Evolutionary conservation across 352 stramenopile genomes (phyloP).

Genomic region (Phytopythium helicoides): DNA sequence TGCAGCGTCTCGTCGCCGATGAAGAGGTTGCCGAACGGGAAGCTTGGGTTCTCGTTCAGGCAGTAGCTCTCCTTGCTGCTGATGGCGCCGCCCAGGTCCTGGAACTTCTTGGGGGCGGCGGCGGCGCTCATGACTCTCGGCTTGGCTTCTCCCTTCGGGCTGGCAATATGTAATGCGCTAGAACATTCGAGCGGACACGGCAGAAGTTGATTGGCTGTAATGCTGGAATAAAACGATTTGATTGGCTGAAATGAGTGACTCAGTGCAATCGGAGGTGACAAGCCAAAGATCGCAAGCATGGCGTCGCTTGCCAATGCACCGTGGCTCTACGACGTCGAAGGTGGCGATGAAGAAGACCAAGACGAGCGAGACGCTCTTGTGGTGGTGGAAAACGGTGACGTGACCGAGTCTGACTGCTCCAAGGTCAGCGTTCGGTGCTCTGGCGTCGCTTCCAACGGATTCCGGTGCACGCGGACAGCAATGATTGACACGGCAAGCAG

Average conservation of each 20-base stretch:
- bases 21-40: conserved; percentile 75
- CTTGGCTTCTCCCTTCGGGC: neutral
- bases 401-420: neutral
- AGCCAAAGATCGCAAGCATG: too few species aligned
- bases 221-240: neutral
- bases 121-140: conserved; percentile 25
- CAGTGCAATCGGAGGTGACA: too few species aligned
- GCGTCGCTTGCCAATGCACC: too few species aligned
- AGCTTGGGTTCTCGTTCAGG: conserved; percentile 74
- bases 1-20: conserved; percentile 71
- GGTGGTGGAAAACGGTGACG: neutral
- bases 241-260: conserved; percentile 3
- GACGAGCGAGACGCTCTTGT: neutral
- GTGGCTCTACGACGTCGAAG: conserved; percentile 14
- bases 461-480: conserved; percentile 7
- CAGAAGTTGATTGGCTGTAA: neutral
- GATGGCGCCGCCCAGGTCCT: conserved; percentile 61
- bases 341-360: neutral
- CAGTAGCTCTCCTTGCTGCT: conserved; percentile 68
- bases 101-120: conserved; percentile 45
- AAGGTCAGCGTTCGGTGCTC: conserved; percentile 7
- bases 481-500: neutral
- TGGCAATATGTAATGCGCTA: conserved; percentile 3
- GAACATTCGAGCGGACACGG: neutral
- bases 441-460: conserved; percentile 5